These are phyloP conservation scores for Hypoxylon fuscum DNA, from an alignment of 495 filamentous ascomycete genomes.

Conservation along the genomic window DNA sequence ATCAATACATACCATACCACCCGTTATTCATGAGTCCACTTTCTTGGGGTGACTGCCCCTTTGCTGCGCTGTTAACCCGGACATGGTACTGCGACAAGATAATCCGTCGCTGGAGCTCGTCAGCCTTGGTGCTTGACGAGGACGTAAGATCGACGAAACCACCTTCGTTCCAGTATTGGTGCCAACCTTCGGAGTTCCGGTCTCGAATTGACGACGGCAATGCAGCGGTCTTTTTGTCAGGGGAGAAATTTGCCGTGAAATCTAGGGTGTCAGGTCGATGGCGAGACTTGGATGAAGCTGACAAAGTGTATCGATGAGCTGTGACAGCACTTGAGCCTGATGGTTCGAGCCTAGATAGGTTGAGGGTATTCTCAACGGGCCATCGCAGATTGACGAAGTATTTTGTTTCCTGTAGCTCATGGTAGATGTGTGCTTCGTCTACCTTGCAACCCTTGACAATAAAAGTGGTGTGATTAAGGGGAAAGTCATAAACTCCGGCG, in stretches of 20 bases:
- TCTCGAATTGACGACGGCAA: conserved; percentile 23
- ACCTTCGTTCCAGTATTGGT: conserved; percentile 54
- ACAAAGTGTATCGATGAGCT: conserved; percentile 35
- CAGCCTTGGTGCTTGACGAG: conserved; percentile 47
- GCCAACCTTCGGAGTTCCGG: conserved; percentile 44
- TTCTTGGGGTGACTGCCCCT: conserved; percentile 49
- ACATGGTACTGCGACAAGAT: conserved; percentile 60
- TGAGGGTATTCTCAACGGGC: conserved; percentile 41
- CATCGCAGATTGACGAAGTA: conserved; percentile 51
- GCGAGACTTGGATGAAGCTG: conserved; percentile 11
- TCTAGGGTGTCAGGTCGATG: conserved; percentile 19
- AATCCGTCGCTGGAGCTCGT: conserved; percentile 60
- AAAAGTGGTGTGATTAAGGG: conserved; percentile 42
- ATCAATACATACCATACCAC: conserved; percentile 48
- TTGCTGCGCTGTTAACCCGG: conserved; percentile 54
- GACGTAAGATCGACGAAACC: conserved; percentile 59
- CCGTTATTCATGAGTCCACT: conserved; percentile 55
- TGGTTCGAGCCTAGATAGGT: conserved; percentile 23
- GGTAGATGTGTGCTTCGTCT: conserved; percentile 44
- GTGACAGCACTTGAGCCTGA: conserved; percentile 17
- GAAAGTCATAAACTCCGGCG: conserved; percentile 46
- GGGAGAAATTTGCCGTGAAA: conserved; percentile 37
- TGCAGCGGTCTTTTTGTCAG: conserved; percentile 18
- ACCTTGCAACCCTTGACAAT: conserved; percentile 11
- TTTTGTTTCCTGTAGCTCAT: conserved; percentile 48